Evolutionary conservation across 805 yeast species (phyloP).

Genomic region (Kodamaea hsintzibuensis): DNA sequence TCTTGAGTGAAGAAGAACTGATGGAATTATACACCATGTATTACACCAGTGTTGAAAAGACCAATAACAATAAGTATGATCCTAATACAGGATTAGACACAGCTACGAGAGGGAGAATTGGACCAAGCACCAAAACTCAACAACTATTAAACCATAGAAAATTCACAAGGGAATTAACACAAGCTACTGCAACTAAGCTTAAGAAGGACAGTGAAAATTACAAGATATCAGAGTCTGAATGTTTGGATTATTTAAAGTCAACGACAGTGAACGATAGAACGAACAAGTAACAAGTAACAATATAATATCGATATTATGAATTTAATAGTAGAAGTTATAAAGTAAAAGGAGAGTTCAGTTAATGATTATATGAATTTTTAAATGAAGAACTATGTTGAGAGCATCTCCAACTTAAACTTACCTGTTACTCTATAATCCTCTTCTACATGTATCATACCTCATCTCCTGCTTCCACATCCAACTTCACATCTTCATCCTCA

Average conservation of each 20-base stretch:
- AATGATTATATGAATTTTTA: too few species aligned
- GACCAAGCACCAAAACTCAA: conserved; percentile 16
- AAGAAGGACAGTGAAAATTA: conserved; percentile 5
- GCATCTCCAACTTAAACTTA: too few species aligned
- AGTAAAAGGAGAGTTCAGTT: too few species aligned
- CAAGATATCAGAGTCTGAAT: conserved; percentile 3
- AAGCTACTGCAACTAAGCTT: neutral
- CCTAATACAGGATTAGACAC: conserved; percentile 11
- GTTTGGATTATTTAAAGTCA: conserved; percentile 1
- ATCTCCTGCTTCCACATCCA: too few species aligned
- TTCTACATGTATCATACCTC: too few species aligned
- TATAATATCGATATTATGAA: neutral
- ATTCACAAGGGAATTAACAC: conserved; percentile 8
- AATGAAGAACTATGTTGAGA: too few species aligned
- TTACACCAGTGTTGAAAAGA: conserved; percentile 16
- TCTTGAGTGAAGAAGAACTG: conserved; percentile 38
- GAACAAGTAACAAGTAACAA: neutral
- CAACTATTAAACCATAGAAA: conserved; percentile 5
- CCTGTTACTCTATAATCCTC: too few species aligned
- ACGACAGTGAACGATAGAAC: neutral
- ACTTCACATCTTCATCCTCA: too few species aligned
- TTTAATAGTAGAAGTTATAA: neutral
- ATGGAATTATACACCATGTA: conserved; percentile 44
- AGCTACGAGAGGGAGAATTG: conserved; percentile 10
- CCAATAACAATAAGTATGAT: conserved; percentile 8